Conservation (phyloP, 306 rosid genomes). For the Acacia melanoxylon region DNA sequence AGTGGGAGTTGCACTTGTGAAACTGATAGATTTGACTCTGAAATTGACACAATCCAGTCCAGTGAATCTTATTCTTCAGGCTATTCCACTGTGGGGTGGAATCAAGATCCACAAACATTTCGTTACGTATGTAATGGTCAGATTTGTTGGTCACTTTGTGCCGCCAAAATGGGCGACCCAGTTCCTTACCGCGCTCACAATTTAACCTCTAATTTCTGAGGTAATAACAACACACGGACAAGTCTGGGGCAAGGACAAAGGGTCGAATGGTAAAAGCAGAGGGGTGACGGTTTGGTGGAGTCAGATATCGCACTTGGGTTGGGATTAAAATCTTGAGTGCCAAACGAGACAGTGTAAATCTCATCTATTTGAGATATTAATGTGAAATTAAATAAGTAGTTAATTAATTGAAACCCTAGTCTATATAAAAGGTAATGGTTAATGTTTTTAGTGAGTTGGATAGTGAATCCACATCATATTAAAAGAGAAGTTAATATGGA, state of each 20-base stretch:
- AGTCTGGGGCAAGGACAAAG: not conserved
- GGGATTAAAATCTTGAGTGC: no score
- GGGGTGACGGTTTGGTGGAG: no score
- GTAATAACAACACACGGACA: not conserved
- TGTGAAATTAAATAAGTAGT: no score
- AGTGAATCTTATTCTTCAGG: constrained; percentile 55
- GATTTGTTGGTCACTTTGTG: constrained; percentile 36
- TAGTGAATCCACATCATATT: no score
- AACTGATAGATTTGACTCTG: constrained; percentile 48
- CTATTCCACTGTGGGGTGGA: constrained; percentile 21
- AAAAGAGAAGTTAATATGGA: no score
- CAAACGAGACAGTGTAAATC: no score
- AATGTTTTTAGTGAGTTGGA: no score
- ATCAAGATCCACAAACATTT: constrained; percentile 21
- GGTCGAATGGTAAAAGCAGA: not conserved
- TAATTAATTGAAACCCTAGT: accelerated
- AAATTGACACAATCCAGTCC: constrained; percentile 39
- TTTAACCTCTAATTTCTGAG: no score
- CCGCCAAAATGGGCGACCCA: constrained; percentile 35
- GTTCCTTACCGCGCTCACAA: not conserved
- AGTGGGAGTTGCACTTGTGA: constrained; percentile 1
- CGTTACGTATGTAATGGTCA: constrained; percentile 37
- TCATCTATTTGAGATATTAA: no score
- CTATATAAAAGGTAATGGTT: no score
- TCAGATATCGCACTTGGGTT: no score